Evolutionary conservation across 305 asterid genomes (phyloP).

Genomic region (Rubia balearica): DNA sequence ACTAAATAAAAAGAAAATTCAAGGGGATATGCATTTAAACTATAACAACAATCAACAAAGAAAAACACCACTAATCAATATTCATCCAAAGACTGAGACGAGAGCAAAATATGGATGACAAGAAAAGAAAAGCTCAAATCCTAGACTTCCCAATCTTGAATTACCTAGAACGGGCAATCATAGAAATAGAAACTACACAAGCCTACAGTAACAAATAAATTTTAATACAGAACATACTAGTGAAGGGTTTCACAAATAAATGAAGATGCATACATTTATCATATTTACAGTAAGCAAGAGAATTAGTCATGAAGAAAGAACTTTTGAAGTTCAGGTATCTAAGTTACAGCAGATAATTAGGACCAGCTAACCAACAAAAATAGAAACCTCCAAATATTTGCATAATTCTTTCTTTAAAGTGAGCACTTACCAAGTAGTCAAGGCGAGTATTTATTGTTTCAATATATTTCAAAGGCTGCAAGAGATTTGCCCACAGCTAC

Average conservation of each 20-base stretch:
- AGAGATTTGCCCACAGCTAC: slow-evolving; percentile 92
- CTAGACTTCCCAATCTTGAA: neutral
- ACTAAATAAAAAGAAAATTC: neutral
- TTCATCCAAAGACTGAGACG: neutral
- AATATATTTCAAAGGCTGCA: slow-evolving; percentile 91
- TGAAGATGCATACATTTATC: too few relatives aligned
- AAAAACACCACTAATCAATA: neutral
- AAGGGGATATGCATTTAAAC: neutral
- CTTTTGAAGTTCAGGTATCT: neutral
- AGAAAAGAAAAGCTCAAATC: neutral
- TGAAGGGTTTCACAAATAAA: neutral
- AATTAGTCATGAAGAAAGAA: neutral
- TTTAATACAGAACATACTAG: neutral
- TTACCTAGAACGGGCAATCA: neutral
- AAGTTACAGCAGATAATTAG: neutral
- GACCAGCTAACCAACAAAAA: neutral
- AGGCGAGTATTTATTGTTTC: slow-evolving; percentile 91
- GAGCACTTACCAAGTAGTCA: slow-evolving; percentile 68
- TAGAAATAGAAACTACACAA: neutral
- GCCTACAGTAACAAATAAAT: neutral
- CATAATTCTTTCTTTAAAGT: neutral
- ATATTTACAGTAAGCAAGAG: too few relatives aligned
- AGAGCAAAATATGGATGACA: neutral
- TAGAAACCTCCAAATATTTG: neutral
- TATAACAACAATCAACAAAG: too few relatives aligned